Evolutionary conservation across 2,329 filamentous ascomycete genomes (phyloP), one percentile per base, ranked within the genome.

Genomic region (Trichoderma gracile): DNA sequence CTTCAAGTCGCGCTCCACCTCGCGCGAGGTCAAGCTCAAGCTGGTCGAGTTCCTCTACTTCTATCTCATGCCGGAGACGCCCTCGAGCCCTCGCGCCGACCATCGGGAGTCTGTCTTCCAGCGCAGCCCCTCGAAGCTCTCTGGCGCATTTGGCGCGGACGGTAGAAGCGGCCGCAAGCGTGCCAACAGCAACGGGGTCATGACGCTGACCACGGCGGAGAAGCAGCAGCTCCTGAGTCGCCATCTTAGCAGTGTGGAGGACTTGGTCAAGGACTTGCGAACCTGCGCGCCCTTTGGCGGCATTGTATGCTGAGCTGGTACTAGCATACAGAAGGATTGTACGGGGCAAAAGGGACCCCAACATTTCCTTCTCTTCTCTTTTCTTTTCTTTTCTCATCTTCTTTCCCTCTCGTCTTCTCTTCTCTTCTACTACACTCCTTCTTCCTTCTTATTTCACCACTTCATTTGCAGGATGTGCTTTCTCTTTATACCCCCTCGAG

Each of bases 41-140:
- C 86, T 96, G n/a, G 89, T 97, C 70, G 95, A 98, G 77, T 98
- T 98, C 74, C 80, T 99, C 58, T 98, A 98, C 81, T 98, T 98
- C 78, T 99, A 98, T 77, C 88, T 99, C 70, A 97, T 98, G 89
- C 93, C 94, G 57, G 95, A 99, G 78, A 86, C 86, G 0, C 88
- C 84, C 50, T 80, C 83, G 21, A 83, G 84, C 67, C 83, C 85
- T 5, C 78, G 78, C 67, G 80, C 82, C 66, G 79, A 77, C 21
- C 75, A 76, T 57, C 78, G 77, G 56, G 77, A 78, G 65, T 81
- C 80, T 2, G 73, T 82, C 72, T 77, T 88, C 67, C 86, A 89
- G 76, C 83, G 87, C 67, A 90, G 86, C 72, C 87, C 89, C 1
- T 90, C 85, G 76, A 91, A 91, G 77, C 79, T 89, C 15, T 82